phyloP scores from a whole-genome alignment of 352 stramenopile genomes.

The Globisporangium middletonii region DNA sequence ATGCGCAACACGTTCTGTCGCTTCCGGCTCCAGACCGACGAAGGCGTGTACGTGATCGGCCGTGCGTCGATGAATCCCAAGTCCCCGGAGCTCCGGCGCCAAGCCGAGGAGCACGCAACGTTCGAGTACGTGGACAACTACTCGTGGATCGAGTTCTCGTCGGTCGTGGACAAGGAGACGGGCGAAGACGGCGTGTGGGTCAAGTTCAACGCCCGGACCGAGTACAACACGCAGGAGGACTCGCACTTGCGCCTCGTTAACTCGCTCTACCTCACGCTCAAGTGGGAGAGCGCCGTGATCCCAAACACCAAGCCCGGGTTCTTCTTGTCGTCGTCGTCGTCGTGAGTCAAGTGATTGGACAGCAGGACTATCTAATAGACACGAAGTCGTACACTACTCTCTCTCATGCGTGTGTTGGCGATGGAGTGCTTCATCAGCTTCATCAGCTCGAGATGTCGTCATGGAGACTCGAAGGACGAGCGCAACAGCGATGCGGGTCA shows the following conservation, averaged over 20 bases:
- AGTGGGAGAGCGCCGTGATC: slow-evolving; percentile 51
- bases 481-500: background rate
- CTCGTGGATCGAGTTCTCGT: slow-evolving; percentile 50
- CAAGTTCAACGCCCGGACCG: slow-evolving; percentile 55
- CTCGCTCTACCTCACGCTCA: slow-evolving; percentile 40
- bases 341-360: background rate
- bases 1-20: slow-evolving; percentile 41
- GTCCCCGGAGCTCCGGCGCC: slow-evolving; percentile 26
- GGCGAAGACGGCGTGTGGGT: slow-evolving; percentile 38
- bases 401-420: background rate
- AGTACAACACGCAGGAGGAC: slow-evolving; percentile 58
- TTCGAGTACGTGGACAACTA: slow-evolving; percentile 53
- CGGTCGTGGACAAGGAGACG: slow-evolving; percentile 19
- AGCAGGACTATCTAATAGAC: background rate
- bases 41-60: slow-evolving; percentile 45
- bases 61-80: slow-evolving; percentile 52
- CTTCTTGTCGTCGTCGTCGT: slow-evolving; percentile 10
- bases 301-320: slow-evolving; percentile 11
- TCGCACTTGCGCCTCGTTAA: slow-evolving; percentile 46
- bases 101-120: slow-evolving; percentile 22
- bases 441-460: no score
- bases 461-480: no score
- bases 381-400: background rate
- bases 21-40: slow-evolving; percentile 46
- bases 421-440: no score